Evolutionary conservation across 768 basidiomycete genomes (phyloP).

Genomic region (Mycena maculata): DNA sequence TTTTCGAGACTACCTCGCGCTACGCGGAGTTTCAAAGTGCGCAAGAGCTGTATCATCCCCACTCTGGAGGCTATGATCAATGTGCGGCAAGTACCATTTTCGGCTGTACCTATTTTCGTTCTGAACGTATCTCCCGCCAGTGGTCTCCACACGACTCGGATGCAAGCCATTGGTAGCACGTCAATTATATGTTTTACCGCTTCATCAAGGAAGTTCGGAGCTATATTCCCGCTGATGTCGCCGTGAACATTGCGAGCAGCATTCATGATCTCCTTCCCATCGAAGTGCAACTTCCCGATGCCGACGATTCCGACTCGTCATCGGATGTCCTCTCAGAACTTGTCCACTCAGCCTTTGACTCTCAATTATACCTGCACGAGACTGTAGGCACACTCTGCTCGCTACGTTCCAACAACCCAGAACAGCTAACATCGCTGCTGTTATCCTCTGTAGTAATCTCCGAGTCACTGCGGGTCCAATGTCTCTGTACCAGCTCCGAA

Average conservation of each 20-base stretch:
- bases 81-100: constrained; percentile 65
- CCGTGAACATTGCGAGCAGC: constrained; percentile 75
- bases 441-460: constrained; percentile 86
- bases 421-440: constrained; percentile 75
- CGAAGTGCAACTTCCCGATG: constrained; percentile 78
- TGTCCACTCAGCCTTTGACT: constrained; percentile 82
- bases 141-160: constrained; percentile 88
- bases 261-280: constrained; percentile 84
- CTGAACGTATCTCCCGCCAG: constrained; percentile 54
- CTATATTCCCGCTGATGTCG: constrained; percentile 81
- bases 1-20: constrained; percentile 94
- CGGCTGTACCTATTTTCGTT: not conserved
- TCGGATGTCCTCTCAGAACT: constrained; percentile 81
- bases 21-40: constrained; percentile 97
- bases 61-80: constrained; percentile 92
- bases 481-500: too few species aligned
- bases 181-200: constrained; percentile 92
- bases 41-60: constrained; percentile 88
- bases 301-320: constrained; percentile 72
- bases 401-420: constrained; percentile 71
- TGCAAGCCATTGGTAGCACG: constrained; percentile 73
- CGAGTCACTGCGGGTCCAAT: too few species aligned
- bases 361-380: constrained; percentile 96
- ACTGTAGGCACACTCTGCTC: constrained; percentile 88
- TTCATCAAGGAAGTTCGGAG: constrained; percentile 88